Percentiles rank a stretch among this genome's conserved stretches.
Evolutionary conservation across 805 yeast genomes (phyloP).

Genomic region (Saturnispora serradocipensis): DNA sequence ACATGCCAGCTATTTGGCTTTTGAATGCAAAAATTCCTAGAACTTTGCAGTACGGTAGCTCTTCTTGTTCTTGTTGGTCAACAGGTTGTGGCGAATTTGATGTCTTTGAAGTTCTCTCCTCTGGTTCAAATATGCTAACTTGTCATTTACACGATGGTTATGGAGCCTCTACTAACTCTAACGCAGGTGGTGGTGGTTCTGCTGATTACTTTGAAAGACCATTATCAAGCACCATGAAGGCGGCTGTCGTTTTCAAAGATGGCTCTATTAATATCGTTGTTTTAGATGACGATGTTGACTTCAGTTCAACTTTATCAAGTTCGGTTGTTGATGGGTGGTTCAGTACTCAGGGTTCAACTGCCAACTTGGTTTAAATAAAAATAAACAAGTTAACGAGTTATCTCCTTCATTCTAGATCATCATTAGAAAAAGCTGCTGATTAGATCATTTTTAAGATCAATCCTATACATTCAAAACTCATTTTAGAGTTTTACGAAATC

Average conservation of each 20-base stretch:
- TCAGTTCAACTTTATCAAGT: conserved; percentile 44
- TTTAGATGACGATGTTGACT: conserved; percentile 44
- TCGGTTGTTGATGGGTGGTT: conserved; percentile 57
- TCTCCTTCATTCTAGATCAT: neutral
- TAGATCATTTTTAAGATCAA: neutral
- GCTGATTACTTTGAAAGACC: conserved; percentile 88
- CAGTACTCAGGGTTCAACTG: conserved; percentile 40
- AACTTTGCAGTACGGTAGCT: conserved; percentile 84
- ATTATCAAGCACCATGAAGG: conserved; percentile 64
- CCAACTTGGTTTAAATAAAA: conserved; percentile 13
- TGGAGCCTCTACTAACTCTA: conserved; percentile 44
- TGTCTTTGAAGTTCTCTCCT: conserved; percentile 75
- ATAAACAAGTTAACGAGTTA: neutral
- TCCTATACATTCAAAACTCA: neutral
- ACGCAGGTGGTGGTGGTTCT: conserved; percentile 70
- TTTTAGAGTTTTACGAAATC: neutral
- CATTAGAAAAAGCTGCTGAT: neutral
- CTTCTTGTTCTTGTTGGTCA: conserved; percentile 89
- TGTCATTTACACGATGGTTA: conserved; percentile 81
- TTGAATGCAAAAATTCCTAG: conserved; percentile 75
- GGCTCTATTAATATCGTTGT: conserved; percentile 48
- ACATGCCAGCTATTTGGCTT: conserved; percentile 92
- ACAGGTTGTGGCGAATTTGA: conserved; percentile 98
- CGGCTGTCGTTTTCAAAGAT: conserved; percentile 75
- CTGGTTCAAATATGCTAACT: conserved; percentile 69